Evolutionary conservation across 148 eudicot genomes (phyloP).

Genomic region (Cornus florida): DNA sequence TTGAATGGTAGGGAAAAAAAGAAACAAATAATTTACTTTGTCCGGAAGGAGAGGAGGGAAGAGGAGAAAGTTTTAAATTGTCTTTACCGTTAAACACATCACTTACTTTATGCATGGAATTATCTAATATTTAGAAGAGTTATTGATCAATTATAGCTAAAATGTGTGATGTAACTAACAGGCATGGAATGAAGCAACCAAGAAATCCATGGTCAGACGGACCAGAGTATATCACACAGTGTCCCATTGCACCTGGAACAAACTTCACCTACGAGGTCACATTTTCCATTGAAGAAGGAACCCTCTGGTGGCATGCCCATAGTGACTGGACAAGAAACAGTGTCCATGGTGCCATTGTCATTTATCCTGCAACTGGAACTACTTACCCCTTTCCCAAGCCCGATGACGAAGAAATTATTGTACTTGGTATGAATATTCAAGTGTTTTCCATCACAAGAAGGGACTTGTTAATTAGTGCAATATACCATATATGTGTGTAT

Average conservation of each 20-base stretch:
- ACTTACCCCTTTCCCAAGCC: neutral
- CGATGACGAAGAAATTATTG: neutral
- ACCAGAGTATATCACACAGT: neutral
- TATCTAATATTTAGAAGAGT: too few species aligned
- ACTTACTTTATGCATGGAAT: too few species aligned
- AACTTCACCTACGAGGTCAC: neutral
- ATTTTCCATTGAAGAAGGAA: neutral
- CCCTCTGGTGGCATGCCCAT: neutral
- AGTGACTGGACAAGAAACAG: neutral
- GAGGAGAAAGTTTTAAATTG: too few species aligned
- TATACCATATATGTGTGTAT: too few species aligned
- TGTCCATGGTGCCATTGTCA: neutral
- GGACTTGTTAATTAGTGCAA: too few species aligned
- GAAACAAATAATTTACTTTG: too few species aligned
- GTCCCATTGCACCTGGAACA: neutral
- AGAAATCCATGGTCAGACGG: constrained; percentile 8
- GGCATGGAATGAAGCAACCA: constrained; percentile 4
- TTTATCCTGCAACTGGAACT: neutral
- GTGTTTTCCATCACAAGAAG: too few species aligned
- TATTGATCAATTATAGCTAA: too few species aligned
- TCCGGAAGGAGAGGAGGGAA: too few species aligned
- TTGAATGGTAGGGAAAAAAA: too few species aligned
- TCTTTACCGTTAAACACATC: too few species aligned
- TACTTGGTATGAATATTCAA: neutral
- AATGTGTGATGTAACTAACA: neutral